Percentiles rank a stretch among this genome's conserved stretches.
phyloP scores from a whole-genome alignment of 768 basidiomycete genomes.

The Leccinum sublutescens region DNA sequence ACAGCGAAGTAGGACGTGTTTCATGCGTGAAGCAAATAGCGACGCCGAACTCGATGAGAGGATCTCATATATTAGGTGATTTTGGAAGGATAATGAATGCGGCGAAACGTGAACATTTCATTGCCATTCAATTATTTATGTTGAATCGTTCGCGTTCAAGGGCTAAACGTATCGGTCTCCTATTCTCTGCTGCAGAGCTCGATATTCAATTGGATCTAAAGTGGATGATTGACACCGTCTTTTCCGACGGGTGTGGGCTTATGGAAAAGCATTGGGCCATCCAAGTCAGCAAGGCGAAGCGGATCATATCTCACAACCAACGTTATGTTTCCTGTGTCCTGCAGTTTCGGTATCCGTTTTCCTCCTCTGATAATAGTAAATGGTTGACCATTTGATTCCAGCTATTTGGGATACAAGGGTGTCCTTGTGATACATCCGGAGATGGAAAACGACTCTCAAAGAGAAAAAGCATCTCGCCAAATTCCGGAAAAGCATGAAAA shows the following conservation, averaged over 20 bases:
- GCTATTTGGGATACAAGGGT: constrained; percentile 72
- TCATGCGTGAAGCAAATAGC: constrained; percentile 50
- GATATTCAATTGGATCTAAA: constrained; percentile 54
- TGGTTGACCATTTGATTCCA: constrained; percentile 20
- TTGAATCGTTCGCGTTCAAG: constrained; percentile 37
- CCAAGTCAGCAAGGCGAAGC: constrained; percentile 51
- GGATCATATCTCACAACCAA: constrained; percentile 51
- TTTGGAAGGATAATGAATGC: constrained; percentile 60
- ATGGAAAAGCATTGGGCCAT: constrained; percentile 53
- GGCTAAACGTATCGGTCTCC: constrained; percentile 65
- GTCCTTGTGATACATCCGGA: constrained; percentile 65
- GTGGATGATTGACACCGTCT: constrained; percentile 49
- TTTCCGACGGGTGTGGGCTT: constrained; percentile 70
- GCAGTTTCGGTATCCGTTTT: constrained; percentile 52
- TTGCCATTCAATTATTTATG: background rate
- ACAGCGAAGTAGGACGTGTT: constrained; percentile 63
- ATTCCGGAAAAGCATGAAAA: constrained; percentile 70
- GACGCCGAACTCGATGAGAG: constrained; percentile 58
- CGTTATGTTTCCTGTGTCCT: constrained; percentile 62
- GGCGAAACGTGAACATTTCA: constrained; percentile 49
- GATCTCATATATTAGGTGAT: constrained; percentile 56
- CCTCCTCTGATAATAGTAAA: background rate
- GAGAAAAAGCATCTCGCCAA: constrained; percentile 47
- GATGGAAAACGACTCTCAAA: constrained; percentile 36
- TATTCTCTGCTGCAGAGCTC: constrained; percentile 63